Base-by-base conservation (phyloP, 305 asterid species). In the Lippia alba region DNA sequence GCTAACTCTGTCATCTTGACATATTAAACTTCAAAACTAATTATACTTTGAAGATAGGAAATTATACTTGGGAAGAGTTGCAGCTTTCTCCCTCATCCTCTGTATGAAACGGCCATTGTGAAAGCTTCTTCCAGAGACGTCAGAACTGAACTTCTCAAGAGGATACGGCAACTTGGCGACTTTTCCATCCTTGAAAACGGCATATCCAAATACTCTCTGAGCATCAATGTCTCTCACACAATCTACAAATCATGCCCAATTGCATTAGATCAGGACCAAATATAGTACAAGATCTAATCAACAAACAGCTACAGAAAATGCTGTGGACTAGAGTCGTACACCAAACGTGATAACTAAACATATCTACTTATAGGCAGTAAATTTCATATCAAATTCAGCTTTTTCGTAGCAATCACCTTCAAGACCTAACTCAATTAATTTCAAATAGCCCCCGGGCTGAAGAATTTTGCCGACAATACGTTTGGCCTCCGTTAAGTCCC, bases 61-160 rank as follows among this genome's bases (percentile, higher is more conserved):
- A 20, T 11, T 33, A n/a, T 91, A 91, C 97, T 84, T 91, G 15
- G 88, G 60, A 70, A 91, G 81, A 8, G 93, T 82, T 45, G 86
- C 69, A 48, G 96, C 97, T 79, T 91, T 91, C 40, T 86, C 87
- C 73, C 97, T 80, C 97, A 91, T 82, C 78, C 81, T 74, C 56
- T 86, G 95, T 61, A 91, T 76, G 78, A 91, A 91, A 8, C 96
- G 90, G 59, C 97, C 96, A 59, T 89, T 83, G 76, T 89, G 95
- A 76, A 91, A 89, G 81, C 92, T 77, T 71, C 96, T 85, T 32
- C 93, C 96, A 0, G 96, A 76, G 58, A 87, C 80, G 71, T 89
- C 89, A 0, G 91, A 64, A 8, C 77, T 74, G 48, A 80, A 87
- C 11, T 86, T 74, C 78, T 91, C 93, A 61, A 89, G 54, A 50